These are phyloP conservation scores for Talaromyces adpressus DNA, from an alignment of 495 filamentous ascomycete genomes.

Conservation along the genomic window DNA sequence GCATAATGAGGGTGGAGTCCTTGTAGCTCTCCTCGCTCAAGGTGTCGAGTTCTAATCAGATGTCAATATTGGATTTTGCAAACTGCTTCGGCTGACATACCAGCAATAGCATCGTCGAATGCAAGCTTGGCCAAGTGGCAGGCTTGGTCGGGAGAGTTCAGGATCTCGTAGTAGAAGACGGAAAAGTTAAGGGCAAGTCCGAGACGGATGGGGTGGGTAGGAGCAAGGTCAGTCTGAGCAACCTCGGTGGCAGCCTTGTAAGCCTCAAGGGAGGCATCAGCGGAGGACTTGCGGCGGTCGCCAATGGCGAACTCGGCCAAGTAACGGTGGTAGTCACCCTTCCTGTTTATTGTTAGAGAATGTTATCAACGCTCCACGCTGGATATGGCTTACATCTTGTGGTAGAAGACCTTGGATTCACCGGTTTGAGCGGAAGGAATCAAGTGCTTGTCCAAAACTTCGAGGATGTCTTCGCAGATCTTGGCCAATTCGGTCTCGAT, in stretches of 20 bases:
- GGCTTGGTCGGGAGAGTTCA: conserved; percentile 97
- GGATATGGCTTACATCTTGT: conserved; percentile 80
- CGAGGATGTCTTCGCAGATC: conserved; percentile 98
- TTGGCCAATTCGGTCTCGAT: conserved; percentile 97
- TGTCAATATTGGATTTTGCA: conserved; percentile 10
- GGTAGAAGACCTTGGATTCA: conserved; percentile 99
- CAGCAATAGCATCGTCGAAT: conserved; percentile 98
- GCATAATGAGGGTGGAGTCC: conserved; percentile 99
- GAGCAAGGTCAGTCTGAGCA: conserved; percentile 94
- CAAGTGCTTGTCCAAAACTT: conserved; percentile 91
- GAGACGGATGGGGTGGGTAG: conserved; percentile 97
- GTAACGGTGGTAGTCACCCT: conserved; percentile 99
- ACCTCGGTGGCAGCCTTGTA: conserved; percentile 98
- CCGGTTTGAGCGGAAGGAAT: conserved; percentile 94
- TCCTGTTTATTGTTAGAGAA: conserved; percentile 49
- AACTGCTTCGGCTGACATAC: conserved; percentile 40
- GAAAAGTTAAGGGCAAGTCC: conserved; percentile 99
- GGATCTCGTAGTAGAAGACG: conserved; percentile 99
- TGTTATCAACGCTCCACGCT: background rate
- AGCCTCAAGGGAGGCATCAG: conserved; percentile 93
- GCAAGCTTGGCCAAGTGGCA: conserved; percentile 99
- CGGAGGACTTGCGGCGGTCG: conserved; percentile 95
- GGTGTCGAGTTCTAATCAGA: conserved; percentile 81
- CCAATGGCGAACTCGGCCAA: conserved; percentile 97
- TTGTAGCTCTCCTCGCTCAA: conserved; percentile 99